Conservation (phyloP, 139 green algal species). For the Monoraphidium neglectum region DNA sequence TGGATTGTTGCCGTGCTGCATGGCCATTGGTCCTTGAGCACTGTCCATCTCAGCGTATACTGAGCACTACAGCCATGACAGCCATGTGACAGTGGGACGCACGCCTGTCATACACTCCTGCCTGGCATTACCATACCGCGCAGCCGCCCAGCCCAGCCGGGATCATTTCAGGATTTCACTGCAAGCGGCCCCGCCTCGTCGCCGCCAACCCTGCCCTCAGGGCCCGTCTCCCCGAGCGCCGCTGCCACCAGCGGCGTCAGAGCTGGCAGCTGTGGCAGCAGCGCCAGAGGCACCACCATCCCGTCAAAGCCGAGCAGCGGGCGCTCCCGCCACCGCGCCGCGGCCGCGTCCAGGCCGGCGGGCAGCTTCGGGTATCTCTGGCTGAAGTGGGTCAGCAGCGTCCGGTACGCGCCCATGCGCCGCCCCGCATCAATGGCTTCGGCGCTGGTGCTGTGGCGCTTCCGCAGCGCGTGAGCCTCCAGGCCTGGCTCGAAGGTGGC, state of each 20-base stretch:
- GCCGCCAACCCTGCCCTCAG: background rate
- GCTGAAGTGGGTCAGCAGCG: slow-evolving; percentile 97
- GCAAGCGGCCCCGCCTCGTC: too few species aligned
- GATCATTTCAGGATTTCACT: too few species aligned
- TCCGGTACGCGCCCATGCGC: slow-evolving; percentile 70
- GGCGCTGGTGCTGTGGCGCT: slow-evolving; percentile 77
- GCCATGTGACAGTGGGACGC: too few species aligned
- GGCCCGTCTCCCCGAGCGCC: slow-evolving; percentile 23
- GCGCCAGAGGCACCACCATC: slow-evolving; percentile 41
- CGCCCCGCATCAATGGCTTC: slow-evolving; percentile 66
- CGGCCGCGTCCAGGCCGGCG: slow-evolving; percentile 30
- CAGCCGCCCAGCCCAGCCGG: too few species aligned
- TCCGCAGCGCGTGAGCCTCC: slow-evolving; percentile 73
- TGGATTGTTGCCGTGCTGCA: too few species aligned
- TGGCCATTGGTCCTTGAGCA: too few species aligned
- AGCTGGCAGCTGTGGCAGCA: slow-evolving; percentile 44
- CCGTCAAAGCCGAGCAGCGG: slow-evolving; percentile 50
- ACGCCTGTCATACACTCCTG: too few species aligned
- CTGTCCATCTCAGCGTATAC: too few species aligned
- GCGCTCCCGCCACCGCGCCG: slow-evolving; percentile 1
- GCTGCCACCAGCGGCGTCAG: slow-evolving; percentile 31
- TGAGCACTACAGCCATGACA: too few species aligned
- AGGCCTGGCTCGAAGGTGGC: slow-evolving; percentile 95
- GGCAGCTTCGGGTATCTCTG: slow-evolving; percentile 93
- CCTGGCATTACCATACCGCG: too few species aligned